phyloP scores from a whole-genome alignment of 1,284 basidiomycete species.

The Puccinia horiana region DNA sequence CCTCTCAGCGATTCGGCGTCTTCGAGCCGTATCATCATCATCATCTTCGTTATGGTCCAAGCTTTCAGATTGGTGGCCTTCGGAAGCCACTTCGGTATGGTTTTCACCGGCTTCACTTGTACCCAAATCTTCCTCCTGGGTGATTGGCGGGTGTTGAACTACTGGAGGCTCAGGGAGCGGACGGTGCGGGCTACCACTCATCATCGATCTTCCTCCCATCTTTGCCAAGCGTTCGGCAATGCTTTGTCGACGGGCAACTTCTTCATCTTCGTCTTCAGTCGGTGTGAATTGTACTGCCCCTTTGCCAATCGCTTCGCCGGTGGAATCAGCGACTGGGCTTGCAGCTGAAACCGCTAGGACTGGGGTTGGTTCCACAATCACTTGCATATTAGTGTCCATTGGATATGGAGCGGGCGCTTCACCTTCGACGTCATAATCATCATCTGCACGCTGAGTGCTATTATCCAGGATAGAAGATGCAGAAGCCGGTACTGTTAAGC shows the following conservation, averaged over 20 bases:
- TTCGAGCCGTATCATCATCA: conserved; percentile 34
- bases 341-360: not conserved
- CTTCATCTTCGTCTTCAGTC: conserved; percentile 36
- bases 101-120: not conserved
- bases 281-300: not conserved
- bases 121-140: not conserved
- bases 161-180: conserved; percentile 1
- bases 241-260: conserved; percentile 26
- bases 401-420: not conserved
- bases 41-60: conserved; percentile 19
- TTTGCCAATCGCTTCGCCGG: not conserved
- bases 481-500: not conserved
- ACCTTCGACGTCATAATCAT: not conserved
- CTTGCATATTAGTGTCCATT: not conserved
- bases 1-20: conserved; percentile 42
- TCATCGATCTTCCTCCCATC: conserved; percentile 46
- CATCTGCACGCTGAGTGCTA: not conserved
- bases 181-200: conserved; percentile 21
- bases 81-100: not conserved
- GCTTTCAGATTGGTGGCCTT: not conserved
- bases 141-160: not conserved
- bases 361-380: not conserved
- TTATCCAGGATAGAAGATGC: not conserved
- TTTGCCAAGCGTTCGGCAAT: conserved; percentile 43
- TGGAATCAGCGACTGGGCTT: not conserved